Evolutionary conservation across 2,329 filamentous ascomycete genomes (phyloP).

Genomic region (Trichoderma citrinoviride): DNA sequence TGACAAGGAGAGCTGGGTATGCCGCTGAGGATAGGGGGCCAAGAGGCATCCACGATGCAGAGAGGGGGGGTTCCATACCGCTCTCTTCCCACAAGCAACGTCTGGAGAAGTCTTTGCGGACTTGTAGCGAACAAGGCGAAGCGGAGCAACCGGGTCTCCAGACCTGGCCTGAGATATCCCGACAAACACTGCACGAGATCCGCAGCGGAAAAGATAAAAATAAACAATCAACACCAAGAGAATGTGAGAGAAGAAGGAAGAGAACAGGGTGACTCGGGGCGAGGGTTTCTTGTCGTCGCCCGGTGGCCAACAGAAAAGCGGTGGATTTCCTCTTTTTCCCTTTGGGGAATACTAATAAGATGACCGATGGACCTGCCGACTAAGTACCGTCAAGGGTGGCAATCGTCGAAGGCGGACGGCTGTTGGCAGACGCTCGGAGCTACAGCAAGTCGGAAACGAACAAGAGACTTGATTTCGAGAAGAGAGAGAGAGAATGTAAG

Average conservation of each 20-base stretch:
- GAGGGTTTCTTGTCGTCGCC: conserved; percentile 5
- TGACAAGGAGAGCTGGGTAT: neutral
- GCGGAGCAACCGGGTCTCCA: conserved; percentile 20
- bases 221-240: neutral
- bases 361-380: conserved; percentile 16
- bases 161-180: conserved; percentile 12
- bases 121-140: conserved; percentile 12
- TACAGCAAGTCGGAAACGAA: neutral
- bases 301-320: conserved; percentile 16
- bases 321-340: conserved; percentile 17
- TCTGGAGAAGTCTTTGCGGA: conserved; percentile 2
- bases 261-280: conserved; percentile 9
- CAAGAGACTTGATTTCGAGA: neutral
- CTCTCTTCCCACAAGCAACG: conserved; percentile 6
- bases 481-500: neutral
- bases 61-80: conserved; percentile 12
- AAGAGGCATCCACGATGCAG: conserved; percentile 6
- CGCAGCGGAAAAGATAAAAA: neutral
- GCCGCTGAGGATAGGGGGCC: conserved; percentile 10
- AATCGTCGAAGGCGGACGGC: neutral
- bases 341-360: conserved; percentile 17
- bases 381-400: conserved; percentile 16
- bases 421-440: neutral
- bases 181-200: conserved; percentile 7
- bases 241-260: neutral